phyloP scores from a whole-genome alignment of 2,329 filamentous ascomycete species.

The Trichophaea hybrida region DNA sequence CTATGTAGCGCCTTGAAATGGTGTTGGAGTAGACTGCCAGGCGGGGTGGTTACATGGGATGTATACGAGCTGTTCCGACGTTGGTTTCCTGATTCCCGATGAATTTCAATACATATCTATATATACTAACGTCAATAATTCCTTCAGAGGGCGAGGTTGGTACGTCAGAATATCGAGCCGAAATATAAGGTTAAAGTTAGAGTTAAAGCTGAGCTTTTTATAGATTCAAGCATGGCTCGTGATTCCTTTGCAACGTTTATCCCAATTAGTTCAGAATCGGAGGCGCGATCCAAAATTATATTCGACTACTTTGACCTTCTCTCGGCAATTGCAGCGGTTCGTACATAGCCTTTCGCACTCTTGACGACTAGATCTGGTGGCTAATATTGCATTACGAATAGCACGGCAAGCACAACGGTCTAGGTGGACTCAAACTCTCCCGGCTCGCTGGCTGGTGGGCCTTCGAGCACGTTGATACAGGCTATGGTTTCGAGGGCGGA shows the following conservation, averaged over 20 bases:
- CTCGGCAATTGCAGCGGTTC: conserved; percentile 62
- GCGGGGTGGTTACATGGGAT: conserved; percentile 91
- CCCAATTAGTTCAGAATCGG: conserved; percentile 78
- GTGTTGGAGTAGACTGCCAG: conserved; percentile 89
- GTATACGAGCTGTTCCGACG: conserved; percentile 87
- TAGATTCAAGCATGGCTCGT: conserved; percentile 73
- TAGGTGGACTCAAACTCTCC: conserved; percentile 85
- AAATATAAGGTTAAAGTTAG: conserved; percentile 9
- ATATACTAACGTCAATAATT: not conserved
- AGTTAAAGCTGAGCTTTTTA: conserved; percentile 1
- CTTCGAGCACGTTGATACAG: conserved; percentile 76
- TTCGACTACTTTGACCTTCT: conserved; percentile 94
- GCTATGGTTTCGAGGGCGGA: conserved; percentile 84
- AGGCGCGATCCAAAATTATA: conserved; percentile 72
- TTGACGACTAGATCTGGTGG: not conserved
- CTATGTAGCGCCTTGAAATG: conserved; percentile 91
- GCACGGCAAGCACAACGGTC: conserved; percentile 81
- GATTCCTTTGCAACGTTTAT: conserved; percentile 96
- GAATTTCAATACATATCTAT: not conserved
- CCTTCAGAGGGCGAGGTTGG: not conserved
- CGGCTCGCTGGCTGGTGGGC: conserved; percentile 97
- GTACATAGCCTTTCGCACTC: not conserved
- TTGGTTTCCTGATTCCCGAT: too few relatives aligned
- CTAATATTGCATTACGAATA: not conserved
- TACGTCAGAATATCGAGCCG: not conserved